These are phyloP conservation scores for Penicillium simplicissimum DNA, from an alignment of 495 filamentous ascomycete genomes.

Conservation along the genomic window DNA sequence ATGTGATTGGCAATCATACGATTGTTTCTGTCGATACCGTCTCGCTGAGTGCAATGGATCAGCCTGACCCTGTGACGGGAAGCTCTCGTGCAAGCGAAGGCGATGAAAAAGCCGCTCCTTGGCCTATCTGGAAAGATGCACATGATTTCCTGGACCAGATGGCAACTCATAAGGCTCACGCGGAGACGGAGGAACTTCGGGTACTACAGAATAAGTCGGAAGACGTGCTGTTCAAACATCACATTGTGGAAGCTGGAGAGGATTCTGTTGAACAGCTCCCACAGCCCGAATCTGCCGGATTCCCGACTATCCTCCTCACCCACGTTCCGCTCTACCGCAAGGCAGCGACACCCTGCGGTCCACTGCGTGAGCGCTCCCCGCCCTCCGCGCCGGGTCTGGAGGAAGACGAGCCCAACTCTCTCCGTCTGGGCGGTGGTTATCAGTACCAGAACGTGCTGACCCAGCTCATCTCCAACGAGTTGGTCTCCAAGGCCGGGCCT, in stretches of 20 bases:
- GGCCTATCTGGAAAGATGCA: conserved; percentile 73
- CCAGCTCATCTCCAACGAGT: conserved; percentile 65
- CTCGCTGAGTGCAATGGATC: conserved; percentile 73
- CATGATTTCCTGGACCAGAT: conserved; percentile 73
- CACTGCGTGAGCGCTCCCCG: conserved; percentile 79
- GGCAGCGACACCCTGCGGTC: conserved; percentile 82
- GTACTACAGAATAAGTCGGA: conserved; percentile 44
- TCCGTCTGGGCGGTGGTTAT: conserved; percentile 73
- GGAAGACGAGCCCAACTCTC: conserved; percentile 75
- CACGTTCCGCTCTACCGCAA: conserved; percentile 88
- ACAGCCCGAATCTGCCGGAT: conserved; percentile 39
- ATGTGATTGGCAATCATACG: conserved; percentile 91
- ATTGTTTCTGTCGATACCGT: conserved; percentile 90
- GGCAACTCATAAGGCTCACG: conserved; percentile 44
- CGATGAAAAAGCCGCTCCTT: conserved; percentile 28
- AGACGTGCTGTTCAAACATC: conserved; percentile 51
- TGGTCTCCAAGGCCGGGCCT: conserved; percentile 73
- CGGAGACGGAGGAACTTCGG: conserved; percentile 44
- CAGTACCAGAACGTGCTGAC: conserved; percentile 96
- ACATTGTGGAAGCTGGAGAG: conserved; percentile 31
- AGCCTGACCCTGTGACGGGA: conserved; percentile 50
- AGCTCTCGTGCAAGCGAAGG: conserved; percentile 41
- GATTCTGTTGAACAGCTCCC: conserved; percentile 27
- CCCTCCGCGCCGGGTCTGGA: conserved; percentile 62
- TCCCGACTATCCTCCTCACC: conserved; percentile 83